Conservation (phyloP, 83 land plant species). For the Picea mariana region DNA sequence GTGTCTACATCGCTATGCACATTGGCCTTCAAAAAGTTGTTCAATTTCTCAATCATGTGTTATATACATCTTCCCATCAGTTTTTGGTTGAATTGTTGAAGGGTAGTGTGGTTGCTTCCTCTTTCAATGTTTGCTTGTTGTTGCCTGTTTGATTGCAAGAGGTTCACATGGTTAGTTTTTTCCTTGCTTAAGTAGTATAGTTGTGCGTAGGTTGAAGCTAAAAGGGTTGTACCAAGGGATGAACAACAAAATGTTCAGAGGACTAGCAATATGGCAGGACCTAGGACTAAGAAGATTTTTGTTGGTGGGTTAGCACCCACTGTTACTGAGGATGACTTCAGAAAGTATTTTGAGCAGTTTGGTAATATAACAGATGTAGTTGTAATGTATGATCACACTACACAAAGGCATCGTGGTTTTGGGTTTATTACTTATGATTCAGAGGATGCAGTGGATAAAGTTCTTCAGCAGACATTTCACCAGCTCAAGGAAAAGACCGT, state of each 20-base stretch:
- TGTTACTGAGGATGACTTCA: conserved; percentile 35
- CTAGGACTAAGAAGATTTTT: conserved; percentile 31
- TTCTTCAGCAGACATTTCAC: conserved; percentile 24
- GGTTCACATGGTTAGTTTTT: too few relatives aligned
- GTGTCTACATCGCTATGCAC: too few relatives aligned
- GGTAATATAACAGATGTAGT: conserved; percentile 60
- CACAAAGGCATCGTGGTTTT: conserved; percentile 65
- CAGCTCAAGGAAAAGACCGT: conserved; percentile 26
- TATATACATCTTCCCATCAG: too few relatives aligned
- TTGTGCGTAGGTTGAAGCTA: conserved; percentile 17
- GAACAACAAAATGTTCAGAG: conserved; percentile 20
- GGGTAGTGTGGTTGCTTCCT: too few relatives aligned
- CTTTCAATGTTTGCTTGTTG: too few relatives aligned
- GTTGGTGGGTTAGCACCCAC: conserved; percentile 28
- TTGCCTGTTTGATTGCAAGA: too few relatives aligned
- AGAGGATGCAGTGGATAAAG: conserved; percentile 60
- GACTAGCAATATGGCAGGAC: conserved; percentile 13
- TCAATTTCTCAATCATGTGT: too few relatives aligned
- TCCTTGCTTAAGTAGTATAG: too few relatives aligned
- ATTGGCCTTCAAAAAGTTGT: too few relatives aligned
- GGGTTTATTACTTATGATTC: conserved; percentile 65
- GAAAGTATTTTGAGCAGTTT: conserved; percentile 63
- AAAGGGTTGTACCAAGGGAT: conserved; percentile 25
- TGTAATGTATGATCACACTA: conserved; percentile 63
- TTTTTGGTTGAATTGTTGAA: too few relatives aligned